A percentile compares a stretch with the other conserved stretches of the same genome.
These are phyloP conservation scores for Lactarius trivialis DNA, from an alignment of 768 basidiomycete genomes.

Conservation along the genomic window DNA sequence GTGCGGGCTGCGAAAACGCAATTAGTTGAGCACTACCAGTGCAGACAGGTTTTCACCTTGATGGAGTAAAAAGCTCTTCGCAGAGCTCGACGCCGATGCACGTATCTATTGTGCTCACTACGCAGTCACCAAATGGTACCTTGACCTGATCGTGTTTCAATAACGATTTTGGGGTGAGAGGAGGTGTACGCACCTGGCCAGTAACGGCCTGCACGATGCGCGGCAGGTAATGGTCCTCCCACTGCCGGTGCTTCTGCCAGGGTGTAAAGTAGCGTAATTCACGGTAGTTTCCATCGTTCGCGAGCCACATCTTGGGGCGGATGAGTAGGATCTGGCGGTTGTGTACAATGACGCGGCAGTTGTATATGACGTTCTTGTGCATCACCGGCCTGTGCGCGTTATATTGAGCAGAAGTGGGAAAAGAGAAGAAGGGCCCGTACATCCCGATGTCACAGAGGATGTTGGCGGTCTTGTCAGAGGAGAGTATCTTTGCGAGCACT, in stretches of 20 bases:
- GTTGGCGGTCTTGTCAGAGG: conserved; percentile 68
- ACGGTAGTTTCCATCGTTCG: conserved; percentile 97
- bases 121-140: conserved; percentile 94
- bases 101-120: conserved; percentile 88
- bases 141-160: conserved; percentile 45
- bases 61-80: conserved; percentile 95
- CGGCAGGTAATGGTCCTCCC: conserved; percentile 90
- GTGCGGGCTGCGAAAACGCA: conserved; percentile 61
- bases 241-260: conserved; percentile 84
- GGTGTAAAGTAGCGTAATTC: conserved; percentile 81
- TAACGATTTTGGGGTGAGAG: too few relatives aligned
- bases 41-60: conserved; percentile 51
- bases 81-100: conserved; percentile 96
- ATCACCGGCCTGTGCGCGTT: conserved; percentile 69
- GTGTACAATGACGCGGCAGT: conserved; percentile 87
- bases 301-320: conserved; percentile 99
- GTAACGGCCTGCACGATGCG: conserved; percentile 84
- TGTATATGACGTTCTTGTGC: conserved; percentile 98
- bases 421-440: conserved; percentile 34
- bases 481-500: conserved; percentile 81
- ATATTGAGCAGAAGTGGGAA: neutral
- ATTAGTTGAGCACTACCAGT: neutral
- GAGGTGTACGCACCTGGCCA: conserved; percentile 53
- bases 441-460: conserved; percentile 97
- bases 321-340: conserved; percentile 86